phyloP scores from a whole-genome alignment of 352 stramenopile species.

The Pythium diclinum region DNA sequence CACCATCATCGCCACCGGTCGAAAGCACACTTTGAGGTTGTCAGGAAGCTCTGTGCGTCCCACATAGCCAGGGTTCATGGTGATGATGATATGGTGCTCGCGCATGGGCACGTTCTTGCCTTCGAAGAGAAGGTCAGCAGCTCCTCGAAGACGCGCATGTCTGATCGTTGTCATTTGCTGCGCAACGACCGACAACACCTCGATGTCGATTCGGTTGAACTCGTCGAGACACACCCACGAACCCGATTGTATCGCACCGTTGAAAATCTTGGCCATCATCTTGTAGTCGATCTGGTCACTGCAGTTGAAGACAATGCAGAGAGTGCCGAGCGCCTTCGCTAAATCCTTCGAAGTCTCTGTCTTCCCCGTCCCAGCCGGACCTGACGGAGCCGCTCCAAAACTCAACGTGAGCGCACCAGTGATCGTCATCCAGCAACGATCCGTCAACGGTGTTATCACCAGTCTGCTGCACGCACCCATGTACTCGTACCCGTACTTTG shows the following conservation, averaged over 20 bases:
- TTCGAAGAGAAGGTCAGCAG: slow-evolving; percentile 49
- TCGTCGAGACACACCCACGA: slow-evolving; percentile 87
- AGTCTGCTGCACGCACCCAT: slow-evolving; percentile 88
- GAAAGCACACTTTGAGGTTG: slow-evolving; percentile 83
- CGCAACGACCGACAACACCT: slow-evolving; percentile 85
- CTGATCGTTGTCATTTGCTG: slow-evolving; percentile 80
- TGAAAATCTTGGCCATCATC: slow-evolving; percentile 87
- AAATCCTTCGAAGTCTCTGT: slow-evolving; percentile 95
- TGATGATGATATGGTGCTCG: slow-evolving; percentile 84
- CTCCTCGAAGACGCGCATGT: slow-evolving; percentile 39
- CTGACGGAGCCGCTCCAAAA: slow-evolving; percentile 87
- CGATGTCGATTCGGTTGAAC: slow-evolving; percentile 89
- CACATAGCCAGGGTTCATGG: slow-evolving; percentile 86
- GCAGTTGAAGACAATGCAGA: slow-evolving; percentile 96
- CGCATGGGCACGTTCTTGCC: slow-evolving; percentile 48
- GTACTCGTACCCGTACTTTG: slow-evolving; percentile 91
- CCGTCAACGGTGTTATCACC: slow-evolving; percentile 93
- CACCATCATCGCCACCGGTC: slow-evolving; percentile 88
- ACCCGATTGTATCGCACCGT: slow-evolving; percentile 72
- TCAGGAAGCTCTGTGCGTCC: slow-evolving; percentile 81
- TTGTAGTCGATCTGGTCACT: slow-evolving; percentile 93
- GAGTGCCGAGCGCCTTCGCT: slow-evolving; percentile 86
- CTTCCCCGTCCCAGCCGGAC: slow-evolving; percentile 90
- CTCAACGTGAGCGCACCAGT: slow-evolving; percentile 85
- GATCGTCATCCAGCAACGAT: slow-evolving; percentile 93